Base-by-base conservation (phyloP, 129 eudicot species). In the sunflower (Helianthus annuus) region DNA sequence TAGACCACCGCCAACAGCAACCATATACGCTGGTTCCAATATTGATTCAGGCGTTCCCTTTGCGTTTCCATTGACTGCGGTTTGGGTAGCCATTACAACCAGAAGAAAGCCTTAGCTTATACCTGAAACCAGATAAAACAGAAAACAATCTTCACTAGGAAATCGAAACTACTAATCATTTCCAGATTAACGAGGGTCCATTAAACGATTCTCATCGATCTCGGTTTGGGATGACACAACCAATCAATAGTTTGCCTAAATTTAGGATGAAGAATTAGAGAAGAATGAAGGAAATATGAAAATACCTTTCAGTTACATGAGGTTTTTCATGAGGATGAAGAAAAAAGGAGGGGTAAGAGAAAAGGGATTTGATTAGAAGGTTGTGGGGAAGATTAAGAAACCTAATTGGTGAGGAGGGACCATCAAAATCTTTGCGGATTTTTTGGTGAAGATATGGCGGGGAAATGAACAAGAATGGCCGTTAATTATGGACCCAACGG, bases 31-130 rank as follows among this genome's bases (percentile, higher is more conserved):
- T 22, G 75, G 56, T 36, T 22, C 80, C 48, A 79, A 52, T 66
- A 79, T 74, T 70, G 75, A 59, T 44, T 64, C 72, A 15, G 80
- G 58, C 39, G 59, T 73, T 52, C 64, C 71, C 44, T 15, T 22
- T 27, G 78, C 16, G 62, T 68, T 65, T 66, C 62, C 71, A 14
- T 56, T 65, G 61, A 68, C 76, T 7, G 77, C 74, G 64, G 53
- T 76, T 58, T 51, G 67, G 54, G 34, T 60, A 69, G 91, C 90
- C 90, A 84, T 91, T 45, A 64, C 48, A 68, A 58, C 39, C 6
- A 52, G 40, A 74, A 55, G 48, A 80, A 48, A 24, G 24, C 46
- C 46, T 42, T 42, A 7, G 46, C 45, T 74, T 39, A 38, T 68
- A 17, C 76, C 81, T 58, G 69, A 72, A 1, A 66, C 9, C 36